Percentiles rank a stretch among this genome's conserved stretches.
Evolutionary conservation across 1,284 basidiomycete species (phyloP).

Genomic region (Austroboletus novae-zelandiae): DNA sequence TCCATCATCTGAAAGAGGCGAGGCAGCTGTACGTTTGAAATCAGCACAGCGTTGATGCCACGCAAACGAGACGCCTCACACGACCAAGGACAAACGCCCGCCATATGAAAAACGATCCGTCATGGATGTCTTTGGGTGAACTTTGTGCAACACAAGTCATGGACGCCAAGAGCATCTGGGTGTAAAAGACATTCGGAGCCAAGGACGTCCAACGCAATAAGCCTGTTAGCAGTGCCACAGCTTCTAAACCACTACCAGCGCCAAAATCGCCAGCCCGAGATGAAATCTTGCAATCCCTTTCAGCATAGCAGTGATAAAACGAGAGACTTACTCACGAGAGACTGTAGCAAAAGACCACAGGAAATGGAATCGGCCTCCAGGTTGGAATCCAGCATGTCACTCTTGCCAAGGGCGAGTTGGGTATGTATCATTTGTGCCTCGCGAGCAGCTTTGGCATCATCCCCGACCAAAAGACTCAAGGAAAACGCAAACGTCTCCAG

Average conservation of each 20-base stretch:
- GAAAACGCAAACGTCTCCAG: slow-evolving; percentile 60
- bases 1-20: slow-evolving; percentile 53
- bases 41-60: slow-evolving; percentile 1
- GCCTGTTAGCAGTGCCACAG: slow-evolving; percentile 55
- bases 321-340: slow-evolving; percentile 44
- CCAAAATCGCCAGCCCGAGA: slow-evolving; percentile 60
- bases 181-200: slow-evolving; percentile 65
- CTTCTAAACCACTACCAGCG: slow-evolving; percentile 54
- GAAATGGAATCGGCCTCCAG: slow-evolving; percentile 64
- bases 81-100: slow-evolving; percentile 69
- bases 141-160: slow-evolving; percentile 60
- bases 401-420: slow-evolving; percentile 57
- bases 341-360: slow-evolving; percentile 56
- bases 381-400: slow-evolving; percentile 51
- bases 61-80: slow-evolving; percentile 38
- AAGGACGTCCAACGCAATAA: slow-evolving; percentile 64
- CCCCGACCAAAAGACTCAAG: slow-evolving; percentile 57
- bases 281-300: slow-evolving; percentile 44
- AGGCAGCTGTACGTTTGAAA: slow-evolving; percentile 50
- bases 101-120: slow-evolving; percentile 51
- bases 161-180: slow-evolving; percentile 61
- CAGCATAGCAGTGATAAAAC: background rate
- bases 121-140: slow-evolving; percentile 31
- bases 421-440: slow-evolving; percentile 71
- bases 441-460: slow-evolving; percentile 62